Evolutionary conservation across 805 yeast genomes (phyloP).

Genomic region (Candida suzukii): DNA sequence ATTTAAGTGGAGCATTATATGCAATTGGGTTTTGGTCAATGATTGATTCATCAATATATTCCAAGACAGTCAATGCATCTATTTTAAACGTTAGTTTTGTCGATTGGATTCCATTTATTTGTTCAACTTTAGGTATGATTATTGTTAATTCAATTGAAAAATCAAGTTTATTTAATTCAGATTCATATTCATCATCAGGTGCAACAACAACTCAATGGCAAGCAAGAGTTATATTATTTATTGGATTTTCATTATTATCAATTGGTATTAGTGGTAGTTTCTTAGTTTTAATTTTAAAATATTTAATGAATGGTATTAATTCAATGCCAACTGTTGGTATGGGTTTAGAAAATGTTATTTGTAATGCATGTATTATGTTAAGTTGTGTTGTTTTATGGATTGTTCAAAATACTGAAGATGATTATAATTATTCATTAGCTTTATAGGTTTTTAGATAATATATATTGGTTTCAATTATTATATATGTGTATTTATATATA

Average conservation of each 20-base stretch:
- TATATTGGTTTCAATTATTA: background rate
- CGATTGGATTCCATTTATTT: slow-evolving; percentile 93
- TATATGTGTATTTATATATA: background rate
- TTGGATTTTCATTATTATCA: slow-evolving; percentile 89
- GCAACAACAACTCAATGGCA: slow-evolving; percentile 72
- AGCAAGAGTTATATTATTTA: slow-evolving; percentile 81
- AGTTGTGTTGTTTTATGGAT: slow-evolving; percentile 90
- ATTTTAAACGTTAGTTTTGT: slow-evolving; percentile 81
- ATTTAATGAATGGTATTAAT: slow-evolving; percentile 64
- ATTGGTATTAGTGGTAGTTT: slow-evolving; percentile 92
- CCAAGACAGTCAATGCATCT: slow-evolving; percentile 80
- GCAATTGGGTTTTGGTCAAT: slow-evolving; percentile 87
- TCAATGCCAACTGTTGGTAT: slow-evolving; percentile 85
- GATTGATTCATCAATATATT: slow-evolving; percentile 82
- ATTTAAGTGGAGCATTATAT: slow-evolving; percentile 68
- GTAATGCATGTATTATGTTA: slow-evolving; percentile 72
- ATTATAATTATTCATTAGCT: slow-evolving; percentile 86
- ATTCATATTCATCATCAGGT: slow-evolving; percentile 29
- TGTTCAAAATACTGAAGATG: slow-evolving; percentile 94
- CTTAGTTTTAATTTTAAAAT: slow-evolving; percentile 81
- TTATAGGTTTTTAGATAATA: slow-evolving; percentile 9
- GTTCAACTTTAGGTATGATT: slow-evolving; percentile 85
- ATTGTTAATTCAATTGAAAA: slow-evolving; percentile 71
- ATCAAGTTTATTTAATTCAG: slow-evolving; percentile 43
- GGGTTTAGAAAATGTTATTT: slow-evolving; percentile 86